Evolutionary conservation across 1,284 basidiomycete genomes (phyloP), one percentile per base, ranked within the genome.

Genomic region (Leccinum griseonigrum): DNA sequence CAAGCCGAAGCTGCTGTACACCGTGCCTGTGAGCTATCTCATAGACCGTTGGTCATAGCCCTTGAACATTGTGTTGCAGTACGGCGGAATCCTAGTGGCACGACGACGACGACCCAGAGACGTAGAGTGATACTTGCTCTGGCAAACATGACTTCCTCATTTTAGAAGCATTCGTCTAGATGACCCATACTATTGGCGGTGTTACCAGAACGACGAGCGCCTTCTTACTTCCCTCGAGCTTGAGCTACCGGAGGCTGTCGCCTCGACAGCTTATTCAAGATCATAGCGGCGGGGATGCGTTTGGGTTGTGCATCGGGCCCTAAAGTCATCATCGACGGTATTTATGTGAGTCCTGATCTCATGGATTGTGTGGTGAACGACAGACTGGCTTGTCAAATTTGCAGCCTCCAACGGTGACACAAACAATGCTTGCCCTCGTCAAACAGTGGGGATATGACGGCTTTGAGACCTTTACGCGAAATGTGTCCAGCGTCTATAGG

Each of bases 181-280:
- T 69, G 90, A 91, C 70, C 88, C 88, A 3, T 91, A 91, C 73
- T 89, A 79, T 54, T 54, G 53, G 53, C 53, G 34, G 29, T 54
- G 36, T 34, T 54, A 54, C 18, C 34, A 18, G n/a, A 13, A 54
- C 7, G 32, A 34, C 7, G 83, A 81, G 54, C 85, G 80, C 85
- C 88, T 2, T 90, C 86, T 3, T 95, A 94, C 75, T 92, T 94
- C 74, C 78, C 81, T 94, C 55, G 92, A 95, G 69, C 78, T 68
- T 3, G 78, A 83, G 56, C 76, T 82, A 63, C 75, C 77, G n/a
- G 79, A 83, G 64, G 83, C 83, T 29, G 92, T 54, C 84, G 92
- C 56, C 91, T 95, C 70, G 93, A 95, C 73, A 90, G 87, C 71
- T 82, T 97, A 66, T 92, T 88, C 61, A 97, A 97, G 79, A 83